Evolutionary conservation across 148 eudicot genomes (phyloP), one percentile per base, ranked within the genome.

Genomic region (Suaeda aralocaspica): DNA sequence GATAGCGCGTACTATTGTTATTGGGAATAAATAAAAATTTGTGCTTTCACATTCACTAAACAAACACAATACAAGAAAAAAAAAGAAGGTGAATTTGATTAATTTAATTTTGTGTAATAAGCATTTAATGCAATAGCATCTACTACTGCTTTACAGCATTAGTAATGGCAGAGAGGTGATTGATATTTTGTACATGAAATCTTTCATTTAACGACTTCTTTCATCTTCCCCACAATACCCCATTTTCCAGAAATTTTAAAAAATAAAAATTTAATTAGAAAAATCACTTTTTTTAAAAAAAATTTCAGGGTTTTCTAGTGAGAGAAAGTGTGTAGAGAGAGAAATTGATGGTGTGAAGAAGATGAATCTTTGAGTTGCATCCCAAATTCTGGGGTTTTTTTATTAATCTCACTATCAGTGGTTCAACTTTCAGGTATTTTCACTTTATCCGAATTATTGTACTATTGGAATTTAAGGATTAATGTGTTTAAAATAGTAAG

Each of bases 91-190:
- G 11, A 21, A 65, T 22, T 39, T 22, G 39, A 13, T 57, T 25
- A 69, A 24, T 51, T 14, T 12, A 12, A 3, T 36, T 33, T 53
- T 5, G 53, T 31, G 46, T 2, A 31, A 25, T 39, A 16, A 59
- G 76, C 76, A 64, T 73, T 73, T 42, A 73, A 64, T 73, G 70
- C 64, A 50, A n/a, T 36, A 63, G 75, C 69, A 72, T 72, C 41
- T 72, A 72, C 41, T 72, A 72, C 69, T 71, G 30, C 33, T 60
- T 21, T 60, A 19, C 64, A 60, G 46, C 42, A 24, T 65, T 73
- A 55, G 62, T 64, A 73, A 73, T 73, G 53, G 75, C 62, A 52
- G 34, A 15, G 52, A 29, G 31, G 53, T 48, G 19, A 59, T 33
- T 25, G 26, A 16, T 5, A 28, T 49, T 67, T 16, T 30, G 28